Base-by-base conservation (phyloP, 345 rosid genomes). In the Ceriops decandra region DNA sequence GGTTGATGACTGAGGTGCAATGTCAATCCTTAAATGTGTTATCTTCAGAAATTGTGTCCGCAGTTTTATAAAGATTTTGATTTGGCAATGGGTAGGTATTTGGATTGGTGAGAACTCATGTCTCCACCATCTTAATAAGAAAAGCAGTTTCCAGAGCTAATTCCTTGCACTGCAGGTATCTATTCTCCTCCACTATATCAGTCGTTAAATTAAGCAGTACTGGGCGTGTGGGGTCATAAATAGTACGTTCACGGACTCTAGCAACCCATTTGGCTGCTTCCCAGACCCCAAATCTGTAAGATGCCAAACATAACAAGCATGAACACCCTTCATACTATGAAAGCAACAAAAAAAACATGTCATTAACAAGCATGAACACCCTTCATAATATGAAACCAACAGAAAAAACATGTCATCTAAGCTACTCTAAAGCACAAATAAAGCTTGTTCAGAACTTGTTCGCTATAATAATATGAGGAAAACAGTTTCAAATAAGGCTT, bases 191-290 rank as follows among this genome's bases (percentile, higher is more conserved):
- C 0, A 91, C 97, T 59, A 91, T 83, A 76, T 91, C 97, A 24
- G 84, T 67, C 16, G 83, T 80, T 75, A 91, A 79, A 77, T 91
- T 90, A 27, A 95, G 95, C 38, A 91, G 79, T 64, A 88, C 69
- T 0, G 98, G 97, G 5, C 77, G 87, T 60, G 75, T 74, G 0
- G 93, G 95, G 70, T 89, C 85, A 56, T 85, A 81, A 51, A 88
- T 85, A 24, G 98, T 63, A 62, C 33, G 72, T 59, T 91, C 95
- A 16, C 99, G 93, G 28, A 85, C 98, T 77, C 86, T 76, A 47
- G 97, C 91, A 31, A 80, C 83, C 97, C 97, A 93, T 77, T 93
- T 91, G 20, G 92, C 95, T 7, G 96, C 88, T 81, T 95, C 99
- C 96, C 98, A 95, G 8, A 86, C 92, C 63, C 99, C 98, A 80